A percentile compares a stretch with the other conserved stretches of the same genome.
Evolutionary conservation across 768 basidiomycete species (phyloP).

Genomic region (Chiua virens): DNA sequence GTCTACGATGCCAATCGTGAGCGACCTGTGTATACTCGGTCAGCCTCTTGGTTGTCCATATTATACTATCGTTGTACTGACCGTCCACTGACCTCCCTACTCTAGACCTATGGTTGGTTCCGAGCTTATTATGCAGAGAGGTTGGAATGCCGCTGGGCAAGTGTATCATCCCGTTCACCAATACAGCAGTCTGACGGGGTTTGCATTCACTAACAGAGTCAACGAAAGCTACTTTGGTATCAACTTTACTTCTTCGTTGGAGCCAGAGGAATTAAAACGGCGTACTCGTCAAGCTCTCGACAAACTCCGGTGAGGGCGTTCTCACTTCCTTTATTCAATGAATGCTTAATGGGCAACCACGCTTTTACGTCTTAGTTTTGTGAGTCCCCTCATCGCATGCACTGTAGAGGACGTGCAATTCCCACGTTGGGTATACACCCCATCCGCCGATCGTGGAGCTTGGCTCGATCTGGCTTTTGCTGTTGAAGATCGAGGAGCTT

Average conservation of each 20-base stretch:
- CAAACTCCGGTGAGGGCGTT: slow-evolving; percentile 17
- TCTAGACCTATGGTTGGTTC: slow-evolving; percentile 17
- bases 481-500: slow-evolving; percentile 12
- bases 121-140: slow-evolving; percentile 12
- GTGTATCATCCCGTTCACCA: slow-evolving; percentile 3
- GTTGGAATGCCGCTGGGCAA: slow-evolving; percentile 14
- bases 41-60: background rate
- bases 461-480: slow-evolving; percentile 25
- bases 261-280: slow-evolving; percentile 2
- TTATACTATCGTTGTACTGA: background rate
- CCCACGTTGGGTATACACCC: slow-evolving; percentile 22
- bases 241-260: slow-evolving; percentile 14
- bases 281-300: slow-evolving; percentile 14
- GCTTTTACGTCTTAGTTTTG: slow-evolving; percentile 3
- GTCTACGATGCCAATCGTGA: slow-evolving; percentile 5
- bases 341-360: too few species aligned
- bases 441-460: slow-evolving; percentile 18
- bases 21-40: slow-evolving; percentile 19
- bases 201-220: slow-evolving; percentile 2
- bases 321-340: too few species aligned
- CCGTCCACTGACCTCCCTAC: background rate
- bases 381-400: slow-evolving; percentile 20
- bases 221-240: slow-evolving; percentile 17
- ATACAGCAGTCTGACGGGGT: background rate
- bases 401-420: background rate